phyloP scores from a whole-genome alignment of 768 basidiomycete species.

The Boletellus ananas region DNA sequence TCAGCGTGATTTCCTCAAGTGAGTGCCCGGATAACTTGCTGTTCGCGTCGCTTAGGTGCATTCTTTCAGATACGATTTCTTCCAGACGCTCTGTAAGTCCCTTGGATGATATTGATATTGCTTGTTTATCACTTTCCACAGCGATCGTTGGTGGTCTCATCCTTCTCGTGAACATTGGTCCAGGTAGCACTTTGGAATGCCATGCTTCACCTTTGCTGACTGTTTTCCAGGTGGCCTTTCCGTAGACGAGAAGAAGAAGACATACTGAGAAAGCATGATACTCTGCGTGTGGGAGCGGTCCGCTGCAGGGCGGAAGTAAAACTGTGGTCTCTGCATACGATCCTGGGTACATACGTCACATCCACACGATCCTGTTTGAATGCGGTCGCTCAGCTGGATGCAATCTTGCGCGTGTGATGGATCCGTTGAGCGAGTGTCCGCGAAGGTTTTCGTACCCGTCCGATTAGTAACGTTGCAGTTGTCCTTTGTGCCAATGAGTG shows the following conservation, averaged over 20 bases:
- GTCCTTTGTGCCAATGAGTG: slow-evolving; percentile 22
- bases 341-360: slow-evolving; percentile 20
- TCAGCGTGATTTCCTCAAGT: slow-evolving; percentile 98
- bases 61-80: slow-evolving; percentile 85
- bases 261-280: slow-evolving; percentile 51
- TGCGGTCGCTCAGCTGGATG: background rate
- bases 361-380: slow-evolving; percentile 16
- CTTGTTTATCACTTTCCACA: slow-evolving; percentile 21
- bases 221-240: slow-evolving; percentile 75
- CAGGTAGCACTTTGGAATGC: slow-evolving; percentile 47
- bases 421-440: too few species aligned
- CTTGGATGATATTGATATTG: background rate
- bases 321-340: slow-evolving; percentile 4
- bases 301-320: slow-evolving; percentile 5
- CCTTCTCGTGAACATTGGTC: slow-evolving; percentile 97
- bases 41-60: slow-evolving; percentile 20
- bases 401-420: too few species aligned
- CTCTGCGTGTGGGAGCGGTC: background rate
- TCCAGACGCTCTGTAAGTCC: slow-evolving; percentile 83
- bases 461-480: slow-evolving; percentile 17
- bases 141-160: slow-evolving; percentile 97
- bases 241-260: slow-evolving; percentile 99
- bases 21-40: slow-evolving; percentile 26
- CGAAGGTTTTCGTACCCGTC: too few species aligned
- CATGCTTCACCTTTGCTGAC: background rate